Evolutionary conservation across 2,329 filamentous ascomycete species (phyloP), one percentile per base, ranked within the genome.

Genomic region (Chaetomium sp.): DNA sequence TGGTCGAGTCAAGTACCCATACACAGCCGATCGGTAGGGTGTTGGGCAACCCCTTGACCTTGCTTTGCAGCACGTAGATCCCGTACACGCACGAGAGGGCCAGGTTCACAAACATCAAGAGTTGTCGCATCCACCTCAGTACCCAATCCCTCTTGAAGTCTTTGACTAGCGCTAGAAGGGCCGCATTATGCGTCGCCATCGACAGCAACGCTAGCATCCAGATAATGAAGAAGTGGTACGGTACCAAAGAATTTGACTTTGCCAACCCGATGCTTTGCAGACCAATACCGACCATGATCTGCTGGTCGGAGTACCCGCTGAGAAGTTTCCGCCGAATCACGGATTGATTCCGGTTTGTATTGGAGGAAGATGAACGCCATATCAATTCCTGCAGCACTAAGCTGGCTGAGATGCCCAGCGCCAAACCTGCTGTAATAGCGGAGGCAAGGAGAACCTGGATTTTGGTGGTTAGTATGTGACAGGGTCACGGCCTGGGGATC

Each of bases 201-300:
- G 86, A 86, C 8, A 90, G 78, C 13, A 89, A 75, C 0, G 85
- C 86, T 1, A 90, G 77, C 78, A 89, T 87, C 87, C 87, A 90
- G 68, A 90, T 84, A 62, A 90, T 82, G 77, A 90, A 90, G 78
- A 90, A 89, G 75, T 90, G 87, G 73, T 90, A 90, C 0, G 86
- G 82, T 0, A 87, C 81, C 73, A 90, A 82, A 5, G 78, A 78
- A 54, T 81, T 76, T 72, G 85, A 82, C 71, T 87, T 86, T 4
- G 83, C 83, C 1, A 90, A 81, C 0, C 84, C 88, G 27, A 90
- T 80, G 63, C 79, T 80, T 73, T 90, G 87, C 63, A 90, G 85
- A n/a, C 85, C 87, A 72, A 90, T 89, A 49, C 88, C 87, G 21
- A 86, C 87, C 62, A 90, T 78, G 74, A 90, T 86, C 74, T 90